These are phyloP conservation scores for Cyphellophora europaea DNA, from an alignment of 2,329 filamentous ascomycete genomes.

Conservation along the genomic window DNA sequence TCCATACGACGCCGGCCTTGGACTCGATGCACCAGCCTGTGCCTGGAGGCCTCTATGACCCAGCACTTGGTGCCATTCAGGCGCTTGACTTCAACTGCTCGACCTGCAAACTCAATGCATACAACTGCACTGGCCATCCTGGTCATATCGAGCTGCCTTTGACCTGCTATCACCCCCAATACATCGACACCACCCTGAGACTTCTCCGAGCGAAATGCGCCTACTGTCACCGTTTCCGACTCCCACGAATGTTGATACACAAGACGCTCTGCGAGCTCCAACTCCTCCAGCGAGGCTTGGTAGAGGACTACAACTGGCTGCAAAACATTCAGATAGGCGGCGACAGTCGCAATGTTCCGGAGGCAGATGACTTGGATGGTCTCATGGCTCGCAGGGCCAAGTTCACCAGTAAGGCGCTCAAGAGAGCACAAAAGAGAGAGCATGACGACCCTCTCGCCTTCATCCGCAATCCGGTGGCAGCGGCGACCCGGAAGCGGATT, in stretches of 20 bases:
- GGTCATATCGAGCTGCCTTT: slow-evolving; percentile 93
- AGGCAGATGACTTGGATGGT: slow-evolving; percentile 41
- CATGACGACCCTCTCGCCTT: slow-evolving; percentile 37
- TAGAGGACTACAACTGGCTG: slow-evolving; percentile 50
- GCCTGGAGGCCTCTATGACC: slow-evolving; percentile 84
- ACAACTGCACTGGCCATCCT: slow-evolving; percentile 80
- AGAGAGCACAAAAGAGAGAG: slow-evolving; percentile 33
- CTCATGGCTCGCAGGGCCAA: slow-evolving; percentile 49
- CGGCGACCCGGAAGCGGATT: slow-evolving; percentile 63
- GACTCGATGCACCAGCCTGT: slow-evolving; percentile 84
- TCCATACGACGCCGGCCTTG: slow-evolving; percentile 90
- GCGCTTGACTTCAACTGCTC: slow-evolving; percentile 47
- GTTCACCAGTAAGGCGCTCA: slow-evolving; percentile 67
- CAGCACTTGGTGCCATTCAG: slow-evolving; percentile 79
- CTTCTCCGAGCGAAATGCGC: slow-evolving; percentile 79
- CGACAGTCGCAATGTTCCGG: slow-evolving; percentile 37
- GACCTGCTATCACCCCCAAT: slow-evolving; percentile 91
- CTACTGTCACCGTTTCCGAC: slow-evolving; percentile 80
- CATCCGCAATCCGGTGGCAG: slow-evolving; percentile 74
- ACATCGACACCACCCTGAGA: slow-evolving; percentile 83
- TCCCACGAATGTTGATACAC: slow-evolving; percentile 68
- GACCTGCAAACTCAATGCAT: slow-evolving; percentile 78
- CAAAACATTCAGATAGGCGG: slow-evolving; percentile 36
- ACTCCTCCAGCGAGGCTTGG: slow-evolving; percentile 73
- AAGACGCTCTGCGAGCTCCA: slow-evolving; percentile 75